Evolutionary conservation across 1,284 basidiomycete genomes (phyloP), one percentile per base, ranked within the genome.

Genomic region (Pholiota adiposa): DNA sequence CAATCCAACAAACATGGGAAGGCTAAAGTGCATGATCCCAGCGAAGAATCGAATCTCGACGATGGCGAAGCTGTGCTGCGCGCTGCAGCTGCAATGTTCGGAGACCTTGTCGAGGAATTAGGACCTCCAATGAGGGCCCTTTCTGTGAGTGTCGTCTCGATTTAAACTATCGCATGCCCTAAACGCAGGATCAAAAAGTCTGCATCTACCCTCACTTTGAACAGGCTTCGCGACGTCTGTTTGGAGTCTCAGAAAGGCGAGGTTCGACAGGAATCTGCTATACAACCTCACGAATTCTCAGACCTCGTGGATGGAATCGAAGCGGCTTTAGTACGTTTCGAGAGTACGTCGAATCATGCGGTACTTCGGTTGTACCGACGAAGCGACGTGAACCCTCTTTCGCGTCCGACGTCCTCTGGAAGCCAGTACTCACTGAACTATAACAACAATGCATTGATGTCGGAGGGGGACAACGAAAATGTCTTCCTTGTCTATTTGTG

Each of bases 401-500:
- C 68, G 27, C 60, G 58, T 9, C 63, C 65, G 2, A 56, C 54
- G 4, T 71, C 73, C 19, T 62, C 79, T 29, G 62, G 70, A 0
- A 66, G 72, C 46, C 46, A 34, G 46, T 31, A 16, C 23, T 14
- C 12, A 25, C 11, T 12, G 4, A 48, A 60, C n/a, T 46, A 49
- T 9, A 61, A 64, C n/a, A 64, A 56, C 38, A 55, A 40, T 18
- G 49, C 60, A 14, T 31, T 66, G 19, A 61, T 58, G 12, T 46
- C 43, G 2, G 65, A 66, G 54, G 56, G 61, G 18, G 83, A 84
- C 4, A 80, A 79, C 59, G 89, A 92, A 64, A 83, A 85, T 62
- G 83, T 97, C 3, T 96, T 97, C 71, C 73, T 95, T 23, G 89
- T 96, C 4, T 97, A 96, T 72, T 96, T 94, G 94, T 95, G 64